phyloP scores from a whole-genome alignment of 1,284 basidiomycete genomes.

The Caloboletus inedulis region DNA sequence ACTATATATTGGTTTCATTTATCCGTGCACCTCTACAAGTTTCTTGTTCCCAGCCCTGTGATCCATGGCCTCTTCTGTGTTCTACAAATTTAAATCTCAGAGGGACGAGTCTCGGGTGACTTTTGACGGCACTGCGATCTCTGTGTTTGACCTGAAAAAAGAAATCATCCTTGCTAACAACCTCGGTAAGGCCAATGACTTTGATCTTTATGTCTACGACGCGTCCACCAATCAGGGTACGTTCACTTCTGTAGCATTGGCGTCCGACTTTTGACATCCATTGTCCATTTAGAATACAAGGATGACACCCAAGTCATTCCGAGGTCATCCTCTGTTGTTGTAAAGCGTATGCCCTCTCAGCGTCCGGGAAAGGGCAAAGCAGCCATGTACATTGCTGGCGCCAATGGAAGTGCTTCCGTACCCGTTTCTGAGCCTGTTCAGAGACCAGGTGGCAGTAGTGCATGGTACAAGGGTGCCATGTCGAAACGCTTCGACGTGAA shows the following conservation, averaged over 20 bases:
- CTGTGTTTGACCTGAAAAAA: conserved; percentile 98
- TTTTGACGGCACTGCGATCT: conserved; percentile 98
- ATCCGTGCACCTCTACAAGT: conserved; percentile 16
- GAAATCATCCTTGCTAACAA: conserved; percentile 97
- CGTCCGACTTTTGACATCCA: not conserved
- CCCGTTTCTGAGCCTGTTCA: conserved; percentile 47
- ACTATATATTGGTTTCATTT: conserved; percentile 24
- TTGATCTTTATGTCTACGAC: conserved; percentile 90
- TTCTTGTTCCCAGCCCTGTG: conserved; percentile 15
- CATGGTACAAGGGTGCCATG: conserved; percentile 71
- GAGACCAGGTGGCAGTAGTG: conserved; percentile 36
- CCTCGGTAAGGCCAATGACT: conserved; percentile 94
- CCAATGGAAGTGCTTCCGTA: conserved; percentile 43
- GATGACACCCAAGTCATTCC: conserved; percentile 92
- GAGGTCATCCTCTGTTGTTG: conserved; percentile 90
- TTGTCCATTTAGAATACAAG: conserved; percentile 68
- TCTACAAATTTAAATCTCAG: conserved; percentile 97
- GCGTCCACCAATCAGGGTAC: conserved; percentile 82
- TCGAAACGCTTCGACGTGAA: conserved; percentile 89
- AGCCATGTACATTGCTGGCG: conserved; percentile 75
- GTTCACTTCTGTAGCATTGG: conserved; percentile 33
- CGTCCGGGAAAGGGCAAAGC: conserved; percentile 92
- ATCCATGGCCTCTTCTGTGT: conserved; percentile 88
- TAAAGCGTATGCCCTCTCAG: conserved; percentile 83
- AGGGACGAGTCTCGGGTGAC: conserved; percentile 92